Evolutionary conservation across 2,329 filamentous ascomycete species (phyloP).

Genomic region (Colletotrichum gloeosporioides): DNA sequence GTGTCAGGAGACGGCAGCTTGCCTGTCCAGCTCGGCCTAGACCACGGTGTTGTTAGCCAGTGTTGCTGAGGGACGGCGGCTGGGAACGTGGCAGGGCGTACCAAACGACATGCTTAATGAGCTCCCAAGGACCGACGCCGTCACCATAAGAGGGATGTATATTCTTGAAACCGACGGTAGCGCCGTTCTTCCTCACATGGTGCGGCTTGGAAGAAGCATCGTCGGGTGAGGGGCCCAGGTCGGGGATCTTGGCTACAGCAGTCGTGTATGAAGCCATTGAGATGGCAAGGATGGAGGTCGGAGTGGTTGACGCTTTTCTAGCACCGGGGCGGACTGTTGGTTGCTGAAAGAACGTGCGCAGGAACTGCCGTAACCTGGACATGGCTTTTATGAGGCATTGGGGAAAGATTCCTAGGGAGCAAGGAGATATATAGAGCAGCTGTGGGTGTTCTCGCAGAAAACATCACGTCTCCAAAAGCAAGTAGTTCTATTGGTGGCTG

Average conservation of each 20-base stretch:
- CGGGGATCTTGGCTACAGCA: slow-evolving; percentile 38
- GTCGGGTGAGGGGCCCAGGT: slow-evolving; percentile 40
- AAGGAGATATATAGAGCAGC: background rate
- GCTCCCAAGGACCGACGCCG: slow-evolving; percentile 20
- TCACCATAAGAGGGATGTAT: slow-evolving; percentile 51
- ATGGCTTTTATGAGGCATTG: background rate
- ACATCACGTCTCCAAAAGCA: background rate
- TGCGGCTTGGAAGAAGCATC: slow-evolving; percentile 52
- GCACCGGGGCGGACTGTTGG: background rate
- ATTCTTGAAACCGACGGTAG: slow-evolving; percentile 52
- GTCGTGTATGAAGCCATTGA: slow-evolving; percentile 27
- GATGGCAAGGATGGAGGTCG: slow-evolving; percentile 16
- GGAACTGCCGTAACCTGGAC: slow-evolving; percentile 9
- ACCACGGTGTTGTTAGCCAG: slow-evolving; percentile 4
- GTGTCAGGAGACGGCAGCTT: slow-evolving; percentile 60
- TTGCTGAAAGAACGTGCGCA: slow-evolving; percentile 3
- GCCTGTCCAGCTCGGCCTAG: slow-evolving; percentile 44
- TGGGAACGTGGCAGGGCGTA: slow-evolving; percentile 26
- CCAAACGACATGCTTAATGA: slow-evolving; percentile 40
- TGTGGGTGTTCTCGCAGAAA: background rate
- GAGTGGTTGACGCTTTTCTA: slow-evolving; percentile 12
- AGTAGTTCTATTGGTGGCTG: background rate
- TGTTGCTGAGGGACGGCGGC: background rate
- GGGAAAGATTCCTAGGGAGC: background rate
- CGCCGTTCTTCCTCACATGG: slow-evolving; percentile 49